A percentile compares a stretch with the other conserved stretches of the same genome.
Conservation (phyloP, 768 basidiomycete species). For the Mycena kentingensis region DNA sequence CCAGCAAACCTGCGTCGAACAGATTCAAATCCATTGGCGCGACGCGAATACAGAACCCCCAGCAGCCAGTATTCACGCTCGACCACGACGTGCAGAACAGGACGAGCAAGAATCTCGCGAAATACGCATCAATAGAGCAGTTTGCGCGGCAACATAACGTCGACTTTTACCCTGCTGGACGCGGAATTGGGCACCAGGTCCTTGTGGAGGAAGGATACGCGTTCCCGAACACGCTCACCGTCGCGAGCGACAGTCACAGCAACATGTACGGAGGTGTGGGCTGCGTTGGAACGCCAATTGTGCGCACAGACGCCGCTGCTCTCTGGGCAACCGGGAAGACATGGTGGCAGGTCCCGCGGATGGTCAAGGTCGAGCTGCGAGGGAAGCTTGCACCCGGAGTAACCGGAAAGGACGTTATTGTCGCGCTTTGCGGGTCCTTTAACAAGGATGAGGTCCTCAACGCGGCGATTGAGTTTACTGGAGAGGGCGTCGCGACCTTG, state of each 20-base stretch:
- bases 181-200: conserved; percentile 97
- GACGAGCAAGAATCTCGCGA: conserved; percentile 83
- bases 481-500: conserved; percentile 78
- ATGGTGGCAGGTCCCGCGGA: conserved; percentile 99
- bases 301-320: conserved; percentile 91
- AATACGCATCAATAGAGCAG: conserved; percentile 89
- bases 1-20: not conserved
- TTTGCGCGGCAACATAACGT: conserved; percentile 85
- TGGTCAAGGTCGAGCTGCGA: conserved; percentile 90
- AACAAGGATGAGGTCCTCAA: conserved; percentile 97
- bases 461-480: conserved; percentile 94
- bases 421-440: conserved; percentile 94
- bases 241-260: conserved; percentile 94
- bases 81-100: conserved; percentile 99
- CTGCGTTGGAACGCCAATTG: conserved; percentile 96
- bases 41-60: conserved; percentile 74
- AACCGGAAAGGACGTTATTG: conserved; percentile 97
- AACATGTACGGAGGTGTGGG: conserved; percentile 99
- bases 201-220: conserved; percentile 99
- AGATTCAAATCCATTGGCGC: conserved; percentile 97
- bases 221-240: conserved; percentile 92
- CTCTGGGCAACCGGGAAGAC: conserved; percentile 98
- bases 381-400: conserved; percentile 86
- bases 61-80: conserved; percentile 91
- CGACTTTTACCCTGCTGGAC: conserved; percentile 96